Base-by-base conservation (phyloP, 495 filamentous ascomycete genomes). In the Oidiodendron maius region DNA sequence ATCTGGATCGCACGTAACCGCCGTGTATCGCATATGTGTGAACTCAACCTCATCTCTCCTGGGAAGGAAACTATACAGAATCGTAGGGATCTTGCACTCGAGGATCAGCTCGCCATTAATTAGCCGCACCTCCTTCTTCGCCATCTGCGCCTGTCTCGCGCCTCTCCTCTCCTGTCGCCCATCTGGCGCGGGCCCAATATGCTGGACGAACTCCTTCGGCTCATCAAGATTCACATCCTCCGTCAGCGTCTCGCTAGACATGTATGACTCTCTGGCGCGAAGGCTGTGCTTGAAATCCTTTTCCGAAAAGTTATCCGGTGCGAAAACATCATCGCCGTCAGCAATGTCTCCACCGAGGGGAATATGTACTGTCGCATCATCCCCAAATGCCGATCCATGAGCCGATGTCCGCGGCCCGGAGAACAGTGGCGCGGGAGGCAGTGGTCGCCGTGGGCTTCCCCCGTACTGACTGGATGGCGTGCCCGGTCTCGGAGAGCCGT, bases 11-110 rank as follows among this genome's bases (percentile, higher is more conserved):
- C 91, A 96, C 1, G 94, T 99, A 28, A 96, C 93, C n/a, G 94
- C 94, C 24, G 94, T 97, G 61, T 99, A 99, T n/a, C 94, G 86
- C 94, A 97, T 97, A 63, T 99, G 91, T 1, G 94, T 99, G 63
- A 97, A 99, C 64, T 99, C 94, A 40, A 87, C 79, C 53, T 95
- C 90, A 63, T 97, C 89, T 21, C 91, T 77, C 25, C 90, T 77
- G 0, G 94, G 94, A 39, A 97, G 71, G 66, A 97, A 97, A 58
- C 86, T 90, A 72, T 97, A 90, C 8, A 97, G 72, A 57, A 96
- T 99, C 0, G 94, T 96, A 1, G 94, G 94, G 41, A 99, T 97
- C 64, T 97, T 97, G 75, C 94, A 97, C 71, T 99, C 94, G 15
- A 99, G 72, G 46, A 99, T 91, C 28, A 99, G 80, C 66, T 97